Conservation (phyloP, 768 basidiomycete species). For the Leccinum longicurvipes region DNA sequence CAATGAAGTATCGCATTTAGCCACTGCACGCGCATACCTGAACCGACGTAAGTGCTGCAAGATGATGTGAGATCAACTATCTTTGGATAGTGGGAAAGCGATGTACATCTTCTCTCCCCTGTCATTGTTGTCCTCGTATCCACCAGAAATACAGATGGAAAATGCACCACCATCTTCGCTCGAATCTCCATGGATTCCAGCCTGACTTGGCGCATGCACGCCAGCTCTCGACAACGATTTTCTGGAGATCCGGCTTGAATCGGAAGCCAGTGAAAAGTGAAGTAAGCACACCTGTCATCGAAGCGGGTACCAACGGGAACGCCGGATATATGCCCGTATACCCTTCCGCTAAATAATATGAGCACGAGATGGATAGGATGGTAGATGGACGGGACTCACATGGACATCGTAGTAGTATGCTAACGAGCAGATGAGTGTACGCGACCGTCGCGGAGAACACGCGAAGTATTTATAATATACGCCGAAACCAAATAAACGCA, state of each 20-base stretch:
- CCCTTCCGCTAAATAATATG: slow-evolving; percentile 6
- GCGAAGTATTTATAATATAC: slow-evolving; percentile 4
- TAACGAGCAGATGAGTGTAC: too few relatives aligned
- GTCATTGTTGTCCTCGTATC: slow-evolving; percentile 43
- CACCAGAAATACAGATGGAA: slow-evolving; percentile 41
- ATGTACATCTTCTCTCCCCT: slow-evolving; percentile 36
- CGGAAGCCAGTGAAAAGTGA: not conserved
- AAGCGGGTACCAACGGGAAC: slow-evolving; percentile 24
- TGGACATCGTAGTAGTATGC: too few relatives aligned
- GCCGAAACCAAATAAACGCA: slow-evolving; percentile 4
- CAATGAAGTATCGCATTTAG: not conserved
- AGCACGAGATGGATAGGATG: not conserved
- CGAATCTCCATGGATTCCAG: slow-evolving; percentile 40
- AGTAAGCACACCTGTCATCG: slow-evolving; percentile 9
- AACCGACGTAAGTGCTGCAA: slow-evolving; percentile 34
- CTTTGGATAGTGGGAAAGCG: not conserved
- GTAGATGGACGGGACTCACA: slow-evolving; percentile 4
- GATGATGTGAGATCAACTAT: slow-evolving; percentile 1
- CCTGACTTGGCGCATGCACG: slow-evolving; percentile 33
- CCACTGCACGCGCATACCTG: slow-evolving; percentile 13
- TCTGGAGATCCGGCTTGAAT: slow-evolving; percentile 15
- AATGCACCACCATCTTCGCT: slow-evolving; percentile 29
- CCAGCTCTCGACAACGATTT: slow-evolving; percentile 22
- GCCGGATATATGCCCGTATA: slow-evolving; percentile 31
- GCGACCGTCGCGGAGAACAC: too few relatives aligned